Evolutionary conservation across 306 rosid genomes (phyloP), one percentile per base, ranked within the genome.

Genomic region (Carpinus viminea): DNA sequence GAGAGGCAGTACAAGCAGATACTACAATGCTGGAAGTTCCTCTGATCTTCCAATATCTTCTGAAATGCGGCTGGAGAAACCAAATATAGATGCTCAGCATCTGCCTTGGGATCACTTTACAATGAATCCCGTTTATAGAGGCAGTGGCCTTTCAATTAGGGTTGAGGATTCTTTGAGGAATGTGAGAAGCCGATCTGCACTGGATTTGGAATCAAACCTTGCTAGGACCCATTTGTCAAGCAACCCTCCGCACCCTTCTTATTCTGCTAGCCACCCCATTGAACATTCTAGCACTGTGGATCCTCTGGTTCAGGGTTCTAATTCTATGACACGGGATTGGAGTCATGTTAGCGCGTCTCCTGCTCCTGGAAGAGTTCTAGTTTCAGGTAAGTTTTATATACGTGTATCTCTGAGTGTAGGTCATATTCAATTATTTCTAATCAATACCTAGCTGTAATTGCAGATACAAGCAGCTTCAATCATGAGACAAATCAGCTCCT

Each of bases 1-100:
- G 86, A 88, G 92, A 86, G 97, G 96, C 79, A 81, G 93, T 83
- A 46, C 94, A 48, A 93, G 96, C 81, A 87, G 93, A 80, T 84
- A 87, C 77, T 78, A 74, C 20, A 84, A 82, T 65, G 80, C 91
- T 55, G 96, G 96, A 70, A 86, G 90, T 82, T 88, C 98, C 76
- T 84, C 88, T 70, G 94, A 84, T 62, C 74, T 84, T 75, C 88
- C 93, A 77, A 76, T 70, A 59, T 75, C 96, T 81, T 79, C 92
- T 64, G 96, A 93, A 72, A 60, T 79, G 65, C 79, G 79, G 83
- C 96, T 83, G 69, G 94, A 91, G 79, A 93, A 89, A 86, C 83
- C 82, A 43, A 85, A 79, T 76, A 73, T 88, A 72, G 93, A 89
- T 84, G 64, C 89, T 48, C 94, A 89, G 76, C 86, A 85, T 78